These are phyloP conservation scores for Hortaea sp. DNA, from an alignment of 2,329 filamentous ascomycete species.

Conservation along the genomic window DNA sequence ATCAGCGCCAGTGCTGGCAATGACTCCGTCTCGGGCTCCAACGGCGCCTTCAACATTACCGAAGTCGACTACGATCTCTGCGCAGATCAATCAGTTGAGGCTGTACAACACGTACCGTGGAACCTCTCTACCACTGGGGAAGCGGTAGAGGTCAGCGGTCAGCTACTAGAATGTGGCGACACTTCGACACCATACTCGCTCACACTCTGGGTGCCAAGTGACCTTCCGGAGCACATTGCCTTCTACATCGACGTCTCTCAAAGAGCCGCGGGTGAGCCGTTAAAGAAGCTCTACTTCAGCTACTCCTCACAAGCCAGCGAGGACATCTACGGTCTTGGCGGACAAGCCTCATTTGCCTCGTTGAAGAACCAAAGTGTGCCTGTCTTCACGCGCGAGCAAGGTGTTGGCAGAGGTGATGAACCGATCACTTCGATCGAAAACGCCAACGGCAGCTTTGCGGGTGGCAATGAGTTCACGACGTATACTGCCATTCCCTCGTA, in stretches of 20 bases:
- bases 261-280: constrained; percentile 1
- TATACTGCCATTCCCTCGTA: constrained; percentile 26
- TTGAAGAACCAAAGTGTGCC: constrained; percentile 21
- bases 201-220: constrained; percentile 14
- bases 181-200: constrained; percentile 11
- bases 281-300: constrained; percentile 20
- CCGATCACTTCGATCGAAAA: constrained; percentile 18
- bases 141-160: constrained; percentile 15
- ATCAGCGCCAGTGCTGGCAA: constrained; percentile 18
- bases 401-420: constrained; percentile 20
- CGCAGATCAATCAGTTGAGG: constrained; percentile 12
- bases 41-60: constrained; percentile 18
- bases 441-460: constrained; percentile 16
- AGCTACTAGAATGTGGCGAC: constrained; percentile 12
- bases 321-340: constrained; percentile 20
- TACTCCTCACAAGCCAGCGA: constrained; percentile 13
- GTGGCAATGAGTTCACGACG: constrained; percentile 25
- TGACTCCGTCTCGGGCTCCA: constrained; percentile 13
- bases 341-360: constrained; percentile 18
- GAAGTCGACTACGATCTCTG: constrained; percentile 15
- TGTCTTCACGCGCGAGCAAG: constrained; percentile 20
- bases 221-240: constrained; percentile 10
- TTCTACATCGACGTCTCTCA: constrained; percentile 12
- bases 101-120: constrained; percentile 9
- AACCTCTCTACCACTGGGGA: constrained; percentile 7